phyloP scores from a whole-genome alignment of 2,329 filamentous ascomycete species.

The Fusarium sp. region DNA sequence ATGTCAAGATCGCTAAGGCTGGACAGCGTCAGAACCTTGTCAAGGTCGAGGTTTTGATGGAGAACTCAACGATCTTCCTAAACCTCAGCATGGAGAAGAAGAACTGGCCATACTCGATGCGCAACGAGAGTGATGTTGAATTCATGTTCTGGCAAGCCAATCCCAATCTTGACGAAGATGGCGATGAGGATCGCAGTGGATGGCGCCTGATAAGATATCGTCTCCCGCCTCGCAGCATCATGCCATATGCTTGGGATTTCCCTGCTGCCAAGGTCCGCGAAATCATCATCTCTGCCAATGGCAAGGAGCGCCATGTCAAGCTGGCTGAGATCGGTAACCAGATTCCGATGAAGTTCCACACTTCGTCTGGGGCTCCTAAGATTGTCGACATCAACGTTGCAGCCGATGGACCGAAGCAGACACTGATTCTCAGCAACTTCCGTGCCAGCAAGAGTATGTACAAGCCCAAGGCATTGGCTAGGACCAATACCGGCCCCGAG shows the following conservation, averaged over 20 bases:
- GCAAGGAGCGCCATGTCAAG: slow-evolving; percentile 84
- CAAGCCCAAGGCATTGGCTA: slow-evolving; percentile 63
- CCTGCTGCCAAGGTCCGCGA: slow-evolving; percentile 97
- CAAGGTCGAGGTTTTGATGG: slow-evolving; percentile 88
- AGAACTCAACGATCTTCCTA: slow-evolving; percentile 91
- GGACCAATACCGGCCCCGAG: slow-evolving; percentile 60
- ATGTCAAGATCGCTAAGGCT: slow-evolving; percentile 92
- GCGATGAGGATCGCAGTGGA: slow-evolving; percentile 81
- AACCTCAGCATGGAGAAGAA: slow-evolving; percentile 90
- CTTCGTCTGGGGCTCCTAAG: slow-evolving; percentile 75
- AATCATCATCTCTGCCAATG: slow-evolving; percentile 71
- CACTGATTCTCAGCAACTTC: slow-evolving; percentile 92
- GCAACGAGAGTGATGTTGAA: slow-evolving; percentile 96
- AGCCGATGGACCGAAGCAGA: slow-evolving; percentile 94
- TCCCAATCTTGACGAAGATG: slow-evolving; percentile 91
- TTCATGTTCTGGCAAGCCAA: slow-evolving; percentile 97
- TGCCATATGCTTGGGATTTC: slow-evolving; percentile 99
- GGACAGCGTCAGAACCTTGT: slow-evolving; percentile 90
- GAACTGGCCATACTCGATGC: slow-evolving; percentile 98
- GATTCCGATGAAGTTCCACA: slow-evolving; percentile 89
- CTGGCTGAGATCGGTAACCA: slow-evolving; percentile 96
- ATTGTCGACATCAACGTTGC: slow-evolving; percentile 97
- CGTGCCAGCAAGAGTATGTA: slow-evolving; percentile 93
- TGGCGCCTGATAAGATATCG: slow-evolving; percentile 95
- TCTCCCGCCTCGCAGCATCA: slow-evolving; percentile 92